Conservation (phyloP, 768 basidiomycete genomes). For the Coprinopsis cinerea region DNA sequence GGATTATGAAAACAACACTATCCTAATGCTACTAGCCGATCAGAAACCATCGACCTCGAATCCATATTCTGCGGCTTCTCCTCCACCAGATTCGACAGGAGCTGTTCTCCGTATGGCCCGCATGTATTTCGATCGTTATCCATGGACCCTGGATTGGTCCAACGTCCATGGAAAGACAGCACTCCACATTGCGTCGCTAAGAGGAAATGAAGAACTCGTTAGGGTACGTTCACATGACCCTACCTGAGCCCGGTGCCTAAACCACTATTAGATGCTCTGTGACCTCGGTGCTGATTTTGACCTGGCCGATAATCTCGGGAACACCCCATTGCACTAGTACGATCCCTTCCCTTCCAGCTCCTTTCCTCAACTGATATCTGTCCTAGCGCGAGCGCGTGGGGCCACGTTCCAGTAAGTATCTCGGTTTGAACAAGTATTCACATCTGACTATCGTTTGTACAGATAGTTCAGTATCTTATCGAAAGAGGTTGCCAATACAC, state of each 20-base stretch:
- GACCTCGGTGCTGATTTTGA: slow-evolving; percentile 89
- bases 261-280: slow-evolving; percentile 67
- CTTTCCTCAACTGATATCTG: slow-evolving; percentile 10
- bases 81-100: slow-evolving; percentile 57
- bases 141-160: slow-evolving; percentile 88
- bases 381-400: slow-evolving; percentile 80
- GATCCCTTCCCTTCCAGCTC: slow-evolving; percentile 22
- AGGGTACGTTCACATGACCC: slow-evolving; percentile 44
- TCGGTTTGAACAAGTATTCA: not conserved
- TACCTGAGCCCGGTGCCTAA: slow-evolving; percentile 8
- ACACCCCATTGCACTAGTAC: slow-evolving; percentile 90
- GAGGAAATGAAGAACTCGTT: slow-evolving; percentile 87
- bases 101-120: slow-evolving; percentile 83
- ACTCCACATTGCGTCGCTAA: slow-evolving; percentile 80
- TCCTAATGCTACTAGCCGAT: slow-evolving; percentile 90
- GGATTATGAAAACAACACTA: slow-evolving; percentile 92
- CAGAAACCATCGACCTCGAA: slow-evolving; percentile 49
- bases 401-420: slow-evolving; percentile 64
- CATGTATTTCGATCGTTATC: slow-evolving; percentile 80
- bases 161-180: slow-evolving; percentile 88
- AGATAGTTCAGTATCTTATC: slow-evolving; percentile 83
- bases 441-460: not conserved
- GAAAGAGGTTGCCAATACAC: slow-evolving; percentile 83
- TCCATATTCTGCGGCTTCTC: slow-evolving; percentile 40
- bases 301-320: slow-evolving; percentile 86